Conservation (phyloP, 345 rosid genomes). For the Lepidium aucheri region DNA sequence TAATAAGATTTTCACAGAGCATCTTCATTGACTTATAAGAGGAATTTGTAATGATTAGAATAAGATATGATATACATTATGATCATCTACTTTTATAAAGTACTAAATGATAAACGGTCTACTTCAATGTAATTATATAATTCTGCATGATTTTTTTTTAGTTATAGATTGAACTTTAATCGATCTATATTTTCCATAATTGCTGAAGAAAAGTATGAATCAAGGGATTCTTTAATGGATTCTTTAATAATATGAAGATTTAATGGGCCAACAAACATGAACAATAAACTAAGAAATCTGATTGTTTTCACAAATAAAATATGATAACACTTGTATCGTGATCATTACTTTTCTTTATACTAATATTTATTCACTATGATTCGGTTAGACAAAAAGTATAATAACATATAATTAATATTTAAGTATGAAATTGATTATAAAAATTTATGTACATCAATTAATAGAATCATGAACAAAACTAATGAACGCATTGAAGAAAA, state of each 20-base stretch:
- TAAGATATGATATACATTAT: background rate
- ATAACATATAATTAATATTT: background rate
- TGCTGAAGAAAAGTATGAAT: too few species aligned
- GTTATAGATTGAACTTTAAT: too few species aligned
- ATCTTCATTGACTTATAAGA: background rate
- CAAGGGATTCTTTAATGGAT: background rate
- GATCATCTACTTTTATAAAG: background rate
- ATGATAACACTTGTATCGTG: background rate
- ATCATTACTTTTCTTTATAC: background rate
- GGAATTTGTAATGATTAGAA: background rate
- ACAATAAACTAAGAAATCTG: background rate
- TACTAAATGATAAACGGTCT: too few species aligned
- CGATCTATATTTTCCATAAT: too few species aligned
- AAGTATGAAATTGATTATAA: background rate
- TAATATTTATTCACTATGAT: background rate
- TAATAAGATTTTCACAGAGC: background rate
- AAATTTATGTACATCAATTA: background rate
- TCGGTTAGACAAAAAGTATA: background rate
- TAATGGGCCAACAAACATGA: background rate
- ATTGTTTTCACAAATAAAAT: background rate
- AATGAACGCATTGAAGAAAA: background rate
- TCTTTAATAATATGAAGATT: background rate
- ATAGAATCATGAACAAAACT: background rate
- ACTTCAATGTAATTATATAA: too few species aligned
- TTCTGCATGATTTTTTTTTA: too few species aligned